Base-by-base conservation (phyloP, 164 flowering plant genomes). In the Sextonia rubra region DNA sequence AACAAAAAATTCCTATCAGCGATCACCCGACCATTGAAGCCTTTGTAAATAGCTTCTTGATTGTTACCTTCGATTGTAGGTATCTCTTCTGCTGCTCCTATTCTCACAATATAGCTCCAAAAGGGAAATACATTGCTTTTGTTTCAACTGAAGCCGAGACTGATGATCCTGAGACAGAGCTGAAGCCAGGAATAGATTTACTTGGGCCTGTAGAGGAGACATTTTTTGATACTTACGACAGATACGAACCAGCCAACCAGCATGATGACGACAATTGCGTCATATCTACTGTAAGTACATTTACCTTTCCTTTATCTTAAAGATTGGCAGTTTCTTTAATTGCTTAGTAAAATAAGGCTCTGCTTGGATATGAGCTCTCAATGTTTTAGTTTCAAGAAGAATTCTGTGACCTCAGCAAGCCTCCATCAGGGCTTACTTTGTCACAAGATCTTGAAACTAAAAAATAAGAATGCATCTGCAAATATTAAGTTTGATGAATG, bases 51-150 rank as follows among this genome's bases (percentile, higher is more conserved):
- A 29, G 18, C 27, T 52, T 52, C n/a, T 29, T 58, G 20, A 32
- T 66, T 48, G 47, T 61, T 9, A 67, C 44, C 37, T 6, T 47
- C 64, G 25, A 52, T 37, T 74, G 47, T 82, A 95, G 98, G 98
- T 93, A 95, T 82, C 78, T 95, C 69, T 95, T 93, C 75, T 95
- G 99, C 74, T 93, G 94, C 80, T 95, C 99, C 0, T 91, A 91
- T 80, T 77, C 99, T 71, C 99, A 95, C 80, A 95, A 93, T 82
- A 96, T 93, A 4, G 99, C 97, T 73, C 91, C 99, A 60, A 91
- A 95, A 80, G 98, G 94, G 29, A 91, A 95, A 75, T 93, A 81
- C 77, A 89, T 95, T 15, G 99, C 99, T 71, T 95, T 95, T 83
- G 97, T 95, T 49, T 77, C 97, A 61, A 80, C 98, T 29, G 98